A percentile compares a stretch with the other conserved stretches of the same genome.
Conservation (phyloP, 495 filamentous ascomycete species). For the Amphirosellinia nigrospora region DNA sequence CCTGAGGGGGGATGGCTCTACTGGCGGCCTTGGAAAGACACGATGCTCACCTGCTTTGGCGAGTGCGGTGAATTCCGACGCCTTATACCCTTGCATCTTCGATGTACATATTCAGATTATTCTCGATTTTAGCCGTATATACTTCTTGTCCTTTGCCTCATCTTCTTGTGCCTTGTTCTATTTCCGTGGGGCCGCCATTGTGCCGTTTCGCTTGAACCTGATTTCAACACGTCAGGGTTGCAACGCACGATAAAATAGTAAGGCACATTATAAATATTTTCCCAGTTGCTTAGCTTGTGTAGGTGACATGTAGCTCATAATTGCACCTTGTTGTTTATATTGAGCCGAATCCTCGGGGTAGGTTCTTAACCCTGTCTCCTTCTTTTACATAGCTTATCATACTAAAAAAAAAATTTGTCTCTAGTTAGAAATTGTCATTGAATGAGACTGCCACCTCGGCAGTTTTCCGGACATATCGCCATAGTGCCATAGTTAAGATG, state of each 20-base stretch:
- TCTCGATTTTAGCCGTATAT: constrained; percentile 27
- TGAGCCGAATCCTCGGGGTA: neutral
- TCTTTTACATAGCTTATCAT: neutral
- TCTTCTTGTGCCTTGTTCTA: neutral
- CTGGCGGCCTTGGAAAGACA: constrained; percentile 6
- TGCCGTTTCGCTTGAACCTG: neutral
- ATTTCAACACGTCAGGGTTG: neutral
- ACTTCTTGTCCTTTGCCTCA: neutral
- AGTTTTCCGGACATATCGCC: neutral
- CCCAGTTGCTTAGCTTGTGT: neutral
- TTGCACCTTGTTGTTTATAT: neutral
- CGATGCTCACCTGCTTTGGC: neutral
- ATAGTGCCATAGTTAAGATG: neutral
- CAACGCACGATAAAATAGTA: neutral
- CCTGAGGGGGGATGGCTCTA: constrained; percentile 4
- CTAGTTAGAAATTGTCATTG: neutral
- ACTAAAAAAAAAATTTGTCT: neutral
- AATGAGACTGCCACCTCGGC: neutral
- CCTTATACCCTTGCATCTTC: constrained; percentile 14
- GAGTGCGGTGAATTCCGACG: neutral
- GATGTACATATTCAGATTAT: constrained; percentile 25
- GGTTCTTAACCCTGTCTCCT: neutral
- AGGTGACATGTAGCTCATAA: neutral
- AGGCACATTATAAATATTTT: neutral
- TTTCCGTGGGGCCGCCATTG: neutral